Evolutionary conservation across 352 stramenopile species (phyloP).

Genomic region (Pythium scleroteichum): DNA sequence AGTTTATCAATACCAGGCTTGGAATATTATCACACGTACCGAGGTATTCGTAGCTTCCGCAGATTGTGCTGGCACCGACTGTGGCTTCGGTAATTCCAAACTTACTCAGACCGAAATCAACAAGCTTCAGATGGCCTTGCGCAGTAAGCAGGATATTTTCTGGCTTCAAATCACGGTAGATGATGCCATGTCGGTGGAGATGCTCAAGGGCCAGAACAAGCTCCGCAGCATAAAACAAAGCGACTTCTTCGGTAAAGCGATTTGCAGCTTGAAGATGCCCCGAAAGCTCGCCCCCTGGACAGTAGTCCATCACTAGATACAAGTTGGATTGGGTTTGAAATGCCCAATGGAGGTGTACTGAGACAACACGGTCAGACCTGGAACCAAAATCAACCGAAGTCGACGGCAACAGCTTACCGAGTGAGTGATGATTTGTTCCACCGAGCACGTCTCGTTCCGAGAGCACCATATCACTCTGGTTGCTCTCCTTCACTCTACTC

Average conservation of each 20-base stretch:
- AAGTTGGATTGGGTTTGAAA: conserved; percentile 67
- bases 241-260: conserved; percentile 54
- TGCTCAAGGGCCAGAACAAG: conserved; percentile 78
- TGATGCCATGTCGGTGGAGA: conserved; percentile 80
- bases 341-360: conserved; percentile 77
- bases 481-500: conserved; percentile 45
- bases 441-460: conserved; percentile 79
- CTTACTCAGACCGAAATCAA: conserved; percentile 86
- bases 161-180: conserved; percentile 84
- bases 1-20: not conserved
- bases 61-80: conserved; percentile 58
- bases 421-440: conserved; percentile 59
- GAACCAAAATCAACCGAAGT: not conserved
- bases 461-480: conserved; percentile 56
- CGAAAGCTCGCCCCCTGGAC: conserved; percentile 69
- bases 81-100: conserved; percentile 77
- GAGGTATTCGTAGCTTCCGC: conserved; percentile 82
- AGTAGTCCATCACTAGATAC: conserved; percentile 86
- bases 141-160: conserved; percentile 73
- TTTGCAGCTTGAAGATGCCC: conserved; percentile 46
- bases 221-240: conserved; percentile 74
- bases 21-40: conserved; percentile 34
- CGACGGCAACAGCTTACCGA: conserved; percentile 35
- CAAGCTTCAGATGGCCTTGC: conserved; percentile 72
- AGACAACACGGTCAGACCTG: not conserved